Percentiles rank a stretch among this genome's conserved stretches.
These are phyloP conservation scores for Henningerozyma blattae DNA, from an alignment of 805 yeast species.

Conservation along the genomic window DNA sequence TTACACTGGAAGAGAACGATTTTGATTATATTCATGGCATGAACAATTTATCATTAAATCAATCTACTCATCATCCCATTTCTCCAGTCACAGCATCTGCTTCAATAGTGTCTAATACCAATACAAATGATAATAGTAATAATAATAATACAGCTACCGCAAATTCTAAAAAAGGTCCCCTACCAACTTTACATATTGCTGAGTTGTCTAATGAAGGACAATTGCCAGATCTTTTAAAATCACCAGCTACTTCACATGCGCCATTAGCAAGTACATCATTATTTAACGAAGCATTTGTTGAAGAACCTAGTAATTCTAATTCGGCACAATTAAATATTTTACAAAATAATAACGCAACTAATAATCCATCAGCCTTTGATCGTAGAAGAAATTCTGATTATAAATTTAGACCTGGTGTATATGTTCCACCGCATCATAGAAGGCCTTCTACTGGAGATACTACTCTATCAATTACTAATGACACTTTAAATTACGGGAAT, in stretches of 20 bases:
- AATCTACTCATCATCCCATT: constrained; percentile 4
- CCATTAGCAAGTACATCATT: background rate
- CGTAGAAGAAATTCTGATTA: constrained; percentile 5
- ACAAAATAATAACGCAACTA: background rate
- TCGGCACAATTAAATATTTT: background rate
- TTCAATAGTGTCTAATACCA: constrained; percentile 11
- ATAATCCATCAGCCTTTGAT: background rate
- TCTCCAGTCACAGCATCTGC: background rate
- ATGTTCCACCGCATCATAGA: constrained; percentile 46
- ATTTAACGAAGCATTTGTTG: background rate
- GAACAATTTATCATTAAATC: constrained; percentile 13
- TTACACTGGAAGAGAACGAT: constrained; percentile 26
- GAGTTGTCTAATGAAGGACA: too few relatives aligned
- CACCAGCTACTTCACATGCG: constrained; percentile 11
- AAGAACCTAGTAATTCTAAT: background rate
- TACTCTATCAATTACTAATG: constrained; percentile 12
- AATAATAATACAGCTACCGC: too few relatives aligned
- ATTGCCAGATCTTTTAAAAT: constrained; percentile 22
- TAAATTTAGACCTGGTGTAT: constrained; percentile 21
- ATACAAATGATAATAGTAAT: too few relatives aligned
- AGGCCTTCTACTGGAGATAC: constrained; percentile 19
- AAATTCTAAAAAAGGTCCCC: too few relatives aligned
- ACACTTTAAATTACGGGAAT: constrained; percentile 10
- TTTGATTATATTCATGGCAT: constrained; percentile 19
- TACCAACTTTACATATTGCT: too few relatives aligned